Conservation (phyloP, 208 protist genomes). For the Leishmania braziliensis region DNA sequence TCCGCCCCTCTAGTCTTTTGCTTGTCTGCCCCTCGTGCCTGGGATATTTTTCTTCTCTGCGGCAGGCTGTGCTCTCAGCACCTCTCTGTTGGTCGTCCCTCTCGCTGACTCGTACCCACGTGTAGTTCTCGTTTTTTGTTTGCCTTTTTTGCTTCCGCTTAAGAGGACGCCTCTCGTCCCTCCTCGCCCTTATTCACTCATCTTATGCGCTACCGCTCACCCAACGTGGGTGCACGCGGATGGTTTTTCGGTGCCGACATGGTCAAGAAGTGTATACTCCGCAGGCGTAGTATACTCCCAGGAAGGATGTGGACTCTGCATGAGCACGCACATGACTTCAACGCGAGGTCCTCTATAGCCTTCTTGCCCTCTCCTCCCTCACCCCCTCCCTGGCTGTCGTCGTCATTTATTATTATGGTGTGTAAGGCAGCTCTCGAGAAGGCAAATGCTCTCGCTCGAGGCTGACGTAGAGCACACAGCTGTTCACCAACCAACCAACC, state of each 20-base stretch:
- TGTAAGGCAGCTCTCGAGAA: neutral
- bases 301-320: neutral
- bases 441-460: neutral
- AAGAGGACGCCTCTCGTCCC: neutral
- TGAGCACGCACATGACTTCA: neutral
- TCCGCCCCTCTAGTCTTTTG: neutral
- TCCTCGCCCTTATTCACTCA: neutral
- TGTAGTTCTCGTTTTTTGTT: neutral
- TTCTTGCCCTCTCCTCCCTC: neutral
- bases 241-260: neutral
- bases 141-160: neutral
- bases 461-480: neutral
- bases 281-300: neutral
- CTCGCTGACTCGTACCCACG: neutral
- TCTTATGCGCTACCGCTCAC: neutral
- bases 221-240: neutral
- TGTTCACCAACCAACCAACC: neutral
- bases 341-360: neutral
- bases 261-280: neutral
- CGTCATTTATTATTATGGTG: neutral
- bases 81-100: neutral
- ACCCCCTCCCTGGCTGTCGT: neutral
- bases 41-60: neutral
- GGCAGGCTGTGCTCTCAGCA: neutral
- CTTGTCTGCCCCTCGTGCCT: no score